Conservation (phyloP, 2,329 filamentous ascomycete species). For the Diaporthe caulivora region DNA sequence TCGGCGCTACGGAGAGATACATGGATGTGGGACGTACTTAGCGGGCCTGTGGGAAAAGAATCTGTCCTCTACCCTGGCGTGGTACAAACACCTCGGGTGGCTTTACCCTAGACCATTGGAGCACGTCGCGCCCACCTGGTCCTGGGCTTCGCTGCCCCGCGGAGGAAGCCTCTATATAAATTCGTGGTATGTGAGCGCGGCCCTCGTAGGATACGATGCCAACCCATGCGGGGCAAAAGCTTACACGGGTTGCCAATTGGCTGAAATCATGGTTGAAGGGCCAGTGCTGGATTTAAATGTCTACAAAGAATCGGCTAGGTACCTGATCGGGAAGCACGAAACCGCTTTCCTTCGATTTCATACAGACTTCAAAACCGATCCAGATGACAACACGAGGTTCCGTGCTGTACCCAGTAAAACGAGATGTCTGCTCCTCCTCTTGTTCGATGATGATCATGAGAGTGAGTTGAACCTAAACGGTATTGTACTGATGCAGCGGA, state of each 20-base stretch:
- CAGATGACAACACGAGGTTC: background rate
- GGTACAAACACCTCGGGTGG: background rate
- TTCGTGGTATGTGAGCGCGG: too few relatives aligned
- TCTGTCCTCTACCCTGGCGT: background rate
- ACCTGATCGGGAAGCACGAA: background rate
- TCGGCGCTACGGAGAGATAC: background rate
- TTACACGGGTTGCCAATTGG: background rate
- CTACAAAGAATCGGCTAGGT: background rate
- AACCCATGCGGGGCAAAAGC: background rate
- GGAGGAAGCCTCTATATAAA: background rate
- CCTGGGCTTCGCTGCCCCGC: background rate
- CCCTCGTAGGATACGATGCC: background rate
- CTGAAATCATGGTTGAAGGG: background rate
- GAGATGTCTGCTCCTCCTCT: background rate
- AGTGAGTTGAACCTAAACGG: background rate
- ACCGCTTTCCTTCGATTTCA: background rate
- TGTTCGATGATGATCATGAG: background rate
- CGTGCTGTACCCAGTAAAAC: background rate
- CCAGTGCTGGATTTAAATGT: background rate
- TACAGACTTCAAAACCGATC: background rate
- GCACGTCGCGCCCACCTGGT: conserved; percentile 11
- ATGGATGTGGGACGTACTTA: background rate
- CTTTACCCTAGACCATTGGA: background rate
- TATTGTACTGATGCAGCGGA: background rate
- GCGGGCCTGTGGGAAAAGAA: conserved; percentile 12